Percentiles rank a stretch among this genome's conserved stretches.
Conservation (phyloP, 116 monocot genomes). For the Papilionanthe hybrid region DNA sequence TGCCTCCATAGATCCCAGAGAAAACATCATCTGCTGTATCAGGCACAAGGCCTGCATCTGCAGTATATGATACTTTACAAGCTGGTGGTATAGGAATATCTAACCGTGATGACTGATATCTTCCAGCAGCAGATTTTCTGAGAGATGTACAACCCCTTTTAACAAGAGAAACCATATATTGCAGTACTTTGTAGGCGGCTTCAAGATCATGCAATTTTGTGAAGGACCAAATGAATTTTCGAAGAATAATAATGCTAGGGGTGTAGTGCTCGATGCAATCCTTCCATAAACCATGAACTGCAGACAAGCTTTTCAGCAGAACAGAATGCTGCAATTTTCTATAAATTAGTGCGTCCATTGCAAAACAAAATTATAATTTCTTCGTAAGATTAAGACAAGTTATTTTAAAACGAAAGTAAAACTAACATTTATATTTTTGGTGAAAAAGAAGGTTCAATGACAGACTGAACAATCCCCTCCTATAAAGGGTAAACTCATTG, state of each 20-base stretch:
- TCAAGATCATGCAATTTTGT: constrained; percentile 50
- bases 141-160: constrained; percentile 19
- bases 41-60: constrained; percentile 2
- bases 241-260: constrained; percentile 50
- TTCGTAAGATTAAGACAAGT: no score
- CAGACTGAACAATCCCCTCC: not conserved
- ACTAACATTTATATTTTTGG: not conserved
- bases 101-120: constrained; percentile 38
- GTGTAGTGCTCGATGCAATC: constrained; percentile 57
- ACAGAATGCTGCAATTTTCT: constrained; percentile 62
- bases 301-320: constrained; percentile 47
- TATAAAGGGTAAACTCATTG: not conserved
- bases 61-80: constrained; percentile 13
- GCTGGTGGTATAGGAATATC: constrained; percentile 76
- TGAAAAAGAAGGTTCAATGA: not conserved
- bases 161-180: constrained; percentile 47
- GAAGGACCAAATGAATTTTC: constrained; percentile 67
- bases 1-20: not conserved
- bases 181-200: constrained; percentile 48
- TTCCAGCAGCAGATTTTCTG: constrained; percentile 31
- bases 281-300: constrained; percentile 63
- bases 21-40: not conserved
- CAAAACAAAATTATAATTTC: not conserved
- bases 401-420: not conserved
- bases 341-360: not conserved